phyloP scores from a whole-genome alignment of 2,329 filamentous ascomycete genomes.

The Cladosporium sp. region DNA sequence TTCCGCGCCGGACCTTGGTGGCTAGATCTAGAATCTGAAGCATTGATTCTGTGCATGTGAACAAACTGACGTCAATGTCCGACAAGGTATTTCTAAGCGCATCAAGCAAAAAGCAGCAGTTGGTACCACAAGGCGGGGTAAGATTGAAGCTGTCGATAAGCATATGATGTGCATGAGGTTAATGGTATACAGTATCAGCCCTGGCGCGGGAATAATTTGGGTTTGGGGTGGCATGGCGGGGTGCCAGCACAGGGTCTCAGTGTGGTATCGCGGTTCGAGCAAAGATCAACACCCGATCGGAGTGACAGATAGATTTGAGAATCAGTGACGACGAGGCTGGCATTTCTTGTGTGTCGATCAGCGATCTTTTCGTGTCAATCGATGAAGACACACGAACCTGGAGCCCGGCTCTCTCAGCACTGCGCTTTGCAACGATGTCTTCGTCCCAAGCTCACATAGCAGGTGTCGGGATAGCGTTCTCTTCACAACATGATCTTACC shows the following conservation, averaged over 20 bases:
- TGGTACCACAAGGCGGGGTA: not conserved
- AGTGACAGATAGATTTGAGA: too few species aligned
- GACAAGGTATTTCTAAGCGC: not conserved
- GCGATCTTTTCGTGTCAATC: not conserved
- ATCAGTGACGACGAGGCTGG: not conserved
- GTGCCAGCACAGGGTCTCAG: not conserved
- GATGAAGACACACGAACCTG: not conserved
- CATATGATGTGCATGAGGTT: not conserved
- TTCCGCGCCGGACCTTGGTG: not conserved
- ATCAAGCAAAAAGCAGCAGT: not conserved
- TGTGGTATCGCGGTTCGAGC: not conserved
- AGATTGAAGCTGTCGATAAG: not conserved
- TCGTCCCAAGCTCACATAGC: slow-evolving; percentile 27
- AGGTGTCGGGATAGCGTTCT: slow-evolving; percentile 27
- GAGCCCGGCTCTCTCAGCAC: not conserved
- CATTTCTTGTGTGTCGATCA: not conserved
- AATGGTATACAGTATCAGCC: not conserved
- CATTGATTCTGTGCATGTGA: not conserved
- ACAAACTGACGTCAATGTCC: not conserved
- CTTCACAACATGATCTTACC: slow-evolving; percentile 6
- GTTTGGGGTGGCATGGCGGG: not conserved
- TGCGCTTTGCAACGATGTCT: not conserved
- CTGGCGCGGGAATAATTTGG: not conserved
- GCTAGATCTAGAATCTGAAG: not conserved
- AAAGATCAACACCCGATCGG: not conserved